Evolutionary conservation across 2,329 filamentous ascomycete species (phyloP).

Genomic region (Cryphonectria parasitica): DNA sequence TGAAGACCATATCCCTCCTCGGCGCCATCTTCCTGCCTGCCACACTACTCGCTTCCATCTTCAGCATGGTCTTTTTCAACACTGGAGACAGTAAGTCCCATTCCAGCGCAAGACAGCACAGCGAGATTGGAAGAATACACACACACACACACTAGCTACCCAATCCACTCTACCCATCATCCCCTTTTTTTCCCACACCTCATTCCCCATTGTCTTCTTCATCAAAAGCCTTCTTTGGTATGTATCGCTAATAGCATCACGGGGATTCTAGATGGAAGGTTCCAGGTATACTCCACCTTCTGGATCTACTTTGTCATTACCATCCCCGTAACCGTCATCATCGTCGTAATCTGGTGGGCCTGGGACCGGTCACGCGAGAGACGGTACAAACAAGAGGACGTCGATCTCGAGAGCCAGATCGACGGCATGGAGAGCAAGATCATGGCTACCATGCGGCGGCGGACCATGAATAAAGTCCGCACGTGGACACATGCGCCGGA

Average conservation of each 20-base stretch:
- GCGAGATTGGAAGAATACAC: too few relatives aligned
- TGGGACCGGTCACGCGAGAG: slow-evolving; percentile 56
- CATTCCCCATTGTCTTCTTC: neutral
- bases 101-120: too few relatives aligned
- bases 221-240: neutral
- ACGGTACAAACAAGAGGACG: slow-evolving; percentile 53
- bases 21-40: slow-evolving; percentile 67
- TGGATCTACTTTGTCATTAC: slow-evolving; percentile 69
- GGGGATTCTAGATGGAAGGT: slow-evolving; percentile 36
- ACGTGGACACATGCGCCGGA: slow-evolving; percentile 50
- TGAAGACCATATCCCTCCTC: slow-evolving; percentile 68
- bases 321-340: slow-evolving; percentile 58
- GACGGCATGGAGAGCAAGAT: slow-evolving; percentile 61
- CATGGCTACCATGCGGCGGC: slow-evolving; percentile 58
- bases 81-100: slow-evolving; percentile 51
- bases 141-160: too few relatives aligned
- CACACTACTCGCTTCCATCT: slow-evolving; percentile 65
- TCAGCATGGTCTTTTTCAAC: slow-evolving; percentile 70
- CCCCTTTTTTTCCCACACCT: too few relatives aligned
- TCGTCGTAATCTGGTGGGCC: slow-evolving; percentile 59
- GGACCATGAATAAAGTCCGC: slow-evolving; percentile 59
- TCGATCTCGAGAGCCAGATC: slow-evolving; percentile 58
- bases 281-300: slow-evolving; percentile 54
- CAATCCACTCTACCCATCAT: too few relatives aligned
- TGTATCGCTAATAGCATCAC: neutral